Base-by-base conservation (phyloP, 2,329 filamentous ascomycete species). In the Cladorrhinum sp. region DNA sequence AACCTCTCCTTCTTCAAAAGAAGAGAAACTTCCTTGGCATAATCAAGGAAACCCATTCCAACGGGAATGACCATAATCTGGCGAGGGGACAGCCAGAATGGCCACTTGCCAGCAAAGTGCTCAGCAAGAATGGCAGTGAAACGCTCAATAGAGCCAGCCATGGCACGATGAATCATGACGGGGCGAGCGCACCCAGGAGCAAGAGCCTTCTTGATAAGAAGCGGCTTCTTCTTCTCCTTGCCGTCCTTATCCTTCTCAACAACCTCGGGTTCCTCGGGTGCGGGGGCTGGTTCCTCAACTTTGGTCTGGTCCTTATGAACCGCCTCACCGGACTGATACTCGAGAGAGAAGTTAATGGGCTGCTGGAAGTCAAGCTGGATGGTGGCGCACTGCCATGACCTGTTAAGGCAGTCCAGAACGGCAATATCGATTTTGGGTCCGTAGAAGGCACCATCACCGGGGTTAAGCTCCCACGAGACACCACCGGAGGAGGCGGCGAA, bases 341-440 rank as follows among this genome's bases (percentile, higher is more conserved):
- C 89, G 45, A 97, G 84, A 71, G 91, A 90, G 77, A 97, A 97
- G 75, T 92, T 92, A 69, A 89, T 81, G 1, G 89, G 89, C 20
- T 91, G 84, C 72, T 96, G 90, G 79, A 96, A 96, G 74, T 96
- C 92, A 58, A 96, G 85, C 78, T 98, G 93, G 67, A 98, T 96
- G 12, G 93, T 98, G 68, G 93, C 92, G 71, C 91, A 96, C 76
- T 96, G 90, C 79, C 87, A 90, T 23, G 62, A 51, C 38, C 65
- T 61, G 57, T 69, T 65, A 13, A 69, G 67, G 59, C 67, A 69
- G 51, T 69, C 67, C 60, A 68, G 23, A 62, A 99, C 93, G 63
- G 91, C 96, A 71, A 99, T 95, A 70, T 99, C 95, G 69, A 98
- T 96, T 85, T 99, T 99, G 55, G 95, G 95, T 1, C 95, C 95